Base-by-base conservation (phyloP, 495 filamentous ascomycete species). In the Penicillium samsonianum region DNA sequence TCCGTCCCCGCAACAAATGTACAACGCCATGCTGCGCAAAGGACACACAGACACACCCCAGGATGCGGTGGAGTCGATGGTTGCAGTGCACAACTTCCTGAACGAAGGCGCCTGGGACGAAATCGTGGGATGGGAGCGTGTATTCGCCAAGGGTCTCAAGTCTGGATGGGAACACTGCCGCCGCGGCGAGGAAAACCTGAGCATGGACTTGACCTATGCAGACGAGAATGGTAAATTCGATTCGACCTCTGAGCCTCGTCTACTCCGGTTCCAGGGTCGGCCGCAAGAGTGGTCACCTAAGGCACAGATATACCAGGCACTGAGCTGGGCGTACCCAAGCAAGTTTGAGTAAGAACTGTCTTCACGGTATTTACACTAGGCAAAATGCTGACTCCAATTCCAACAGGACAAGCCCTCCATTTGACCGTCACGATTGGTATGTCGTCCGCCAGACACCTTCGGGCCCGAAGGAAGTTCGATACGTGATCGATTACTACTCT, bases 1-100 rank as follows among this genome's bases (percentile, higher is more conserved):
- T 67, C 95, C 94, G 0, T 96, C 91, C 0, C 93, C 95, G 10
- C 95, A 98, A 75, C 94, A 98, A 71, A 98, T 98, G 94, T 98
- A 97, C 77, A 99, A 98, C 67, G 94, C 95, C 0, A 87, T 98
- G 79, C 74, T 96, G 52, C 87, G 95, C 50, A 98, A 99, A 72
- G 94, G 94, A 19, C 91, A 96, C 73, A 92, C 90, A 1, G 92
- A 97, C 66, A 96, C 93, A 0, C 91, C 94, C 44, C 84, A 89
- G 55, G 92, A 92, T 51, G 91, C 90, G 0, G 92, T 98, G n/a
- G 91, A 96, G 73, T 84, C 85, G 51, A 98, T 98, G 94, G 95
- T 98, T 43, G 88, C 90, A 3, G 89, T 98, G 33, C 94, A 98
- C 76, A 98, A 98, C 69, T 98, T 96, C 65, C 65, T 98, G 67